Percentiles rank a stretch among this genome's conserved stretches.
phyloP scores from a whole-genome alignment of 2,329 filamentous ascomycete genomes.

The Graphilbum fragrans region DNA sequence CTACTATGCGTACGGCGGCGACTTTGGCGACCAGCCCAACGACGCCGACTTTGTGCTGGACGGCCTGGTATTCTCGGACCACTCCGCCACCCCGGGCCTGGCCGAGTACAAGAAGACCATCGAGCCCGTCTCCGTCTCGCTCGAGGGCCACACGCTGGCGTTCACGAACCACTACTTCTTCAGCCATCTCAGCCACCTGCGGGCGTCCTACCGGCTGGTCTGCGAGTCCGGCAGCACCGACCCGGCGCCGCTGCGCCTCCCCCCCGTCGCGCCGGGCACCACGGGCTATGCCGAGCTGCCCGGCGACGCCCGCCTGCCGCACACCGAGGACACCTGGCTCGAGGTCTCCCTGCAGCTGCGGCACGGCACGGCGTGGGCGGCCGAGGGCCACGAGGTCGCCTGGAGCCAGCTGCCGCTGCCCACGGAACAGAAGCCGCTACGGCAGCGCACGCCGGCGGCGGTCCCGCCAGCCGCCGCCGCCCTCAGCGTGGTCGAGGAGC shows the following conservation, averaged over 20 bases:
- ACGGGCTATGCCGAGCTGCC: constrained; percentile 16
- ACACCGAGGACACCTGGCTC: too few relatives aligned
- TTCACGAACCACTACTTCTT: constrained; percentile 45
- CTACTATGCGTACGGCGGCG: constrained; percentile 41
- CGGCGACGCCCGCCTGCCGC: constrained; percentile 31
- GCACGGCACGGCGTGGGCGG: constrained; percentile 35
- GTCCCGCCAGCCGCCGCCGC: background rate
- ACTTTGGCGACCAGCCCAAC: constrained; percentile 45
- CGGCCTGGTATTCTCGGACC: constrained; percentile 33
- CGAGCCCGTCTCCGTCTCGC: constrained; percentile 35
- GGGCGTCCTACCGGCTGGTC: constrained; percentile 27
- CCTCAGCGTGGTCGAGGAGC: background rate
- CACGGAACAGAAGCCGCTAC: background rate
- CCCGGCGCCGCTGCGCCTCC: constrained; percentile 6
- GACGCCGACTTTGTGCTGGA: constrained; percentile 43
- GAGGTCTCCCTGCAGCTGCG: constrained; percentile 33
- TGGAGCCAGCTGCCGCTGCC: constrained; percentile 31
- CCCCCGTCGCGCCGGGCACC: background rate
- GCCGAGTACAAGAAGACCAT: constrained; percentile 45
- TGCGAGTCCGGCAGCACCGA: constrained; percentile 21
- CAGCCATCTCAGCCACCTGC: constrained; percentile 19
- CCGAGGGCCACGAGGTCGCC: constrained; percentile 37
- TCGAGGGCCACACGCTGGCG: constrained; percentile 27
- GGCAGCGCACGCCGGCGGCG: background rate
- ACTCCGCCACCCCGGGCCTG: constrained; percentile 37